These are phyloP conservation scores for Curvularia sp. DNA, from an alignment of 2,329 filamentous ascomycete species.

Conservation along the genomic window DNA sequence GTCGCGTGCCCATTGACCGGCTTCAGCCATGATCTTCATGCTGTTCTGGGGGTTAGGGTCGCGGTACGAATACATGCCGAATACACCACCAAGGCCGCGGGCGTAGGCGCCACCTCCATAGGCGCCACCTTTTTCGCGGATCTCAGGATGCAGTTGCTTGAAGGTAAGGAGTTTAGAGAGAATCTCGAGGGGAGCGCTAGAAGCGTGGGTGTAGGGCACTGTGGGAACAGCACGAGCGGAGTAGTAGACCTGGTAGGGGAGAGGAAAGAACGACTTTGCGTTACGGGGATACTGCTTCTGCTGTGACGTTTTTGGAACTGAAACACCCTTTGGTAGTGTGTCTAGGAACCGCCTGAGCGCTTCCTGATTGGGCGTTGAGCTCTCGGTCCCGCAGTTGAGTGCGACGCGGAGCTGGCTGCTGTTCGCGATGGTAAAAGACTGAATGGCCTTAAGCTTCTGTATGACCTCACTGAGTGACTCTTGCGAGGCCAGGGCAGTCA, in stretches of 20 bases:
- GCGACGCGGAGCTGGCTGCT: conserved; percentile 75
- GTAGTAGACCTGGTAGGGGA: conserved; percentile 98
- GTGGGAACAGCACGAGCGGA: conserved; percentile 83
- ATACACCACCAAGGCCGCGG: conserved; percentile 79
- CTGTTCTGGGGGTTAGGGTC: conserved; percentile 95
- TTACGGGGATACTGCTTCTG: conserved; percentile 51
- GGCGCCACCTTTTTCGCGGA: conserved; percentile 95
- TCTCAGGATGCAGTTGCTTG: conserved; percentile 95
- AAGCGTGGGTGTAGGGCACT: conserved; percentile 77
- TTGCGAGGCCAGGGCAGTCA: conserved; percentile 77
- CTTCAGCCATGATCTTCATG: conserved; percentile 80
- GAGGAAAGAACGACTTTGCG: conserved; percentile 83
- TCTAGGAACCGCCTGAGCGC: conserved; percentile 75
- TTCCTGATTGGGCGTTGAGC: conserved; percentile 71
- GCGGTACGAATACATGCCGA: conserved; percentile 95
- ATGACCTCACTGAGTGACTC: conserved; percentile 79
- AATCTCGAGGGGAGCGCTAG: conserved; percentile 83
- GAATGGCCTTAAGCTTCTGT: conserved; percentile 82
- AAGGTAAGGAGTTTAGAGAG: conserved; percentile 92
- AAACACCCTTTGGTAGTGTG: conserved; percentile 57
- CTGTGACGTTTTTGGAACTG: conserved; percentile 39
- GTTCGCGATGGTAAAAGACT: conserved; percentile 75
- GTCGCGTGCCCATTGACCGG: conserved; percentile 82
- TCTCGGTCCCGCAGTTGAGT: conserved; percentile 83
- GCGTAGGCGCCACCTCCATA: conserved; percentile 93